Evolutionary conservation across 257 asterid species (phyloP).

Genomic region (Plantago elongata): DNA sequence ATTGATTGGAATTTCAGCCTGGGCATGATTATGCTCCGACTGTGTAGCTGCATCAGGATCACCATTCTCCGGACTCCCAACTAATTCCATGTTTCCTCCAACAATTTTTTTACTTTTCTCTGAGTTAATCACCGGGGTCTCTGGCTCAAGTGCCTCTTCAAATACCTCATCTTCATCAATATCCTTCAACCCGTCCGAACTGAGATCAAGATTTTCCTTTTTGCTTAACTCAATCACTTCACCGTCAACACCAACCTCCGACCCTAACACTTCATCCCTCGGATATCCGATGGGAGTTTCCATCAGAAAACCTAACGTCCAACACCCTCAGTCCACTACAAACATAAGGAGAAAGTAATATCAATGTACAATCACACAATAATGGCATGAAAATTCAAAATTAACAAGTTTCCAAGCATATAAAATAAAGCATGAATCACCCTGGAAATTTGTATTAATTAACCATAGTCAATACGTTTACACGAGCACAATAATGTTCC

Average conservation of each 20-base stretch:
- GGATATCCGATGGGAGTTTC: slow-evolving; percentile 51
- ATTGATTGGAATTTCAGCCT: slow-evolving; percentile 18
- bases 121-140: slow-evolving; percentile 21
- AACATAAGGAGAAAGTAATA: not conserved
- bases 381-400: not conserved
- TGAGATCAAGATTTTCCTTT: slow-evolving; percentile 27
- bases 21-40: slow-evolving; percentile 25
- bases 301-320: slow-evolving; percentile 29
- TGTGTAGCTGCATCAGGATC: slow-evolving; percentile 17
- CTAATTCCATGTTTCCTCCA: slow-evolving; percentile 20
- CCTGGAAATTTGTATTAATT: no score
- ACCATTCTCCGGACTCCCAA: slow-evolving; percentile 29
- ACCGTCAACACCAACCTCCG: slow-evolving; percentile 28
- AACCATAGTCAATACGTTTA: no score
- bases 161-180: slow-evolving; percentile 42
- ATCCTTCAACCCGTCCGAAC: slow-evolving; percentile 33
- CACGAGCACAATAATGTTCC: no score
- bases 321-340: slow-evolving; percentile 23
- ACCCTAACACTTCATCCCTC: slow-evolving; percentile 36
- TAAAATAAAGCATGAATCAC: no score
- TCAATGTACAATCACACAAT: not conserved
- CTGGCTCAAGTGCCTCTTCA: slow-evolving; percentile 50
- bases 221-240: slow-evolving; percentile 23
- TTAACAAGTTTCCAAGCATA: not conserved
- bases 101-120: slow-evolving; percentile 16